A percentile compares a stretch with the other conserved stretches of the same genome.
These are phyloP conservation scores for Plicaturopsis crispa DNA, from an alignment of 768 basidiomycete genomes.

Conservation along the genomic window DNA sequence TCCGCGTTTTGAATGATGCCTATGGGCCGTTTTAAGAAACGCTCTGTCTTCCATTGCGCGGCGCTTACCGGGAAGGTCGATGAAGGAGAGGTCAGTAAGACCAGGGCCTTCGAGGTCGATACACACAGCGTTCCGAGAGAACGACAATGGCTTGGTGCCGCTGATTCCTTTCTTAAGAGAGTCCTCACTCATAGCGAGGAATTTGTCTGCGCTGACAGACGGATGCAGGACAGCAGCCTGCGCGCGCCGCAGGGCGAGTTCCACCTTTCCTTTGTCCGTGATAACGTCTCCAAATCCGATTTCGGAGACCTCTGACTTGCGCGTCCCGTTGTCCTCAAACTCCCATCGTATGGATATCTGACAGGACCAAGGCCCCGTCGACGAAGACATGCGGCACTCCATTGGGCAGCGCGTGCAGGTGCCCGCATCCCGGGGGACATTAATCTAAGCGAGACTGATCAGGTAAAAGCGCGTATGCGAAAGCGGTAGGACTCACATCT, in stretches of 20 bases:
- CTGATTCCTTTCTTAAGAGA: slow-evolving; percentile 10
- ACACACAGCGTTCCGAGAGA: slow-evolving; percentile 35
- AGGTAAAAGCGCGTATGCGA: slow-evolving; percentile 4
- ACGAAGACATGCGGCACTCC: slow-evolving; percentile 11
- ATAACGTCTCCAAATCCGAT: slow-evolving; percentile 26
- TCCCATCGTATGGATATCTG: slow-evolving; percentile 26
- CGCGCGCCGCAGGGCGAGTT: slow-evolving; percentile 37
- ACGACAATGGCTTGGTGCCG: slow-evolving; percentile 11
- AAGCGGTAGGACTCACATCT: slow-evolving; percentile 20
- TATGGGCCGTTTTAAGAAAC: slow-evolving; percentile 12
- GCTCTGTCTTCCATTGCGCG: too few relatives aligned
- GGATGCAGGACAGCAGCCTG: slow-evolving; percentile 38
- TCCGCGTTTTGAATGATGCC: slow-evolving; percentile 46
- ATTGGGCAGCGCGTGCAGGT: slow-evolving; percentile 31
- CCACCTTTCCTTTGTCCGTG: slow-evolving; percentile 30
- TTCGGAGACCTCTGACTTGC: slow-evolving; percentile 15
- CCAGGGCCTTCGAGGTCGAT: slow-evolving; percentile 30
- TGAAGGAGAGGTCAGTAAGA: slow-evolving; percentile 29
- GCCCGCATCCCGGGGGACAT: slow-evolving; percentile 39
- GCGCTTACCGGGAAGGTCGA: slow-evolving; percentile 31
- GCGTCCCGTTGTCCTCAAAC: slow-evolving; percentile 16
- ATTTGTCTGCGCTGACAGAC: slow-evolving; percentile 10
- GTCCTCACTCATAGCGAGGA: slow-evolving; percentile 6
- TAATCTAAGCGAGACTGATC: slow-evolving; percentile 25
- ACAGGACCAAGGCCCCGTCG: slow-evolving; percentile 16